phyloP scores from a whole-genome alignment of 2,329 filamentous ascomycete genomes.

The Sclerotinia spermophila region DNA sequence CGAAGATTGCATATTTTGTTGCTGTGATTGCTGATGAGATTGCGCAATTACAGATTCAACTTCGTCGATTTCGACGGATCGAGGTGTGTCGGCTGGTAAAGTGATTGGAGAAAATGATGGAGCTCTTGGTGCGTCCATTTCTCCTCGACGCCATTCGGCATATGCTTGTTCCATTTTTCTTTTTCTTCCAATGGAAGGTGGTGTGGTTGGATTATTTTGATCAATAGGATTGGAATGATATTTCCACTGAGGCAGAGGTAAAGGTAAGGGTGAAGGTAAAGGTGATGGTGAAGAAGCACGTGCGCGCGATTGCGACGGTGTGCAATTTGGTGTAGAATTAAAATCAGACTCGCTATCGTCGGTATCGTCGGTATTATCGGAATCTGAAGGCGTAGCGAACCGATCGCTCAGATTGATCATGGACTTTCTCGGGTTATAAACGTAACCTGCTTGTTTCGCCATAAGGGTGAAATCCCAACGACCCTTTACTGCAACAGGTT shows the following conservation, averaged over 20 bases:
- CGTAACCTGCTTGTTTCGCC: not conserved
- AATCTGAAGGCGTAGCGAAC: not conserved
- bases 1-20: not conserved
- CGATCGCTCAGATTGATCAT: not conserved
- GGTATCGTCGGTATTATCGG: not conserved
- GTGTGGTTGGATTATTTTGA: not conserved
- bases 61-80: not conserved
- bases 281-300: not conserved
- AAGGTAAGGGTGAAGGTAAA: not conserved
- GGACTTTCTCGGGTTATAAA: not conserved
- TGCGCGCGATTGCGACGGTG: not conserved
- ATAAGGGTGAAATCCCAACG: not conserved
- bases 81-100: not conserved
- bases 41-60: not conserved
- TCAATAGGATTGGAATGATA: not conserved
- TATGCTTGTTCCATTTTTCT: not conserved
- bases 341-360: not conserved
- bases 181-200: not conserved
- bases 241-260: not conserved
- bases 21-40: not conserved
- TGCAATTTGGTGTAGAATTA: not conserved
- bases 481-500: not conserved
- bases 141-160: not conserved
- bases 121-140: not conserved
- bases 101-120: not conserved